phyloP scores from a whole-genome alignment of 495 filamentous ascomycete genomes.

The Lichenothelia convexa region DNA sequence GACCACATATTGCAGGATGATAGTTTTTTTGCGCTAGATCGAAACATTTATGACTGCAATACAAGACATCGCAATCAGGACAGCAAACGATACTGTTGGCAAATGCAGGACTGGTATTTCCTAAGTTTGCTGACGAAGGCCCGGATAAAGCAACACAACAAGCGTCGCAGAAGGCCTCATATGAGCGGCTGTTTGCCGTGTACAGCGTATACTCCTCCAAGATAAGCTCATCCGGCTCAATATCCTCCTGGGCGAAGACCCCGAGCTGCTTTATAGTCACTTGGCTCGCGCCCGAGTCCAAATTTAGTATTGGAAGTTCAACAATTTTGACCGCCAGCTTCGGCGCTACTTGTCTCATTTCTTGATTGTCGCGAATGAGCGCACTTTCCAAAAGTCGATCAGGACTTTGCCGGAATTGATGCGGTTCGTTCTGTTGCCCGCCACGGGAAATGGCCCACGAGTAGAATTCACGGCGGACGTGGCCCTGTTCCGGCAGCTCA shows the following conservation, averaged over 20 bases:
- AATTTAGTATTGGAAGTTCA: constrained; percentile 44
- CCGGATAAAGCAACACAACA: constrained; percentile 60
- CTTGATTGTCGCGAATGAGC: constrained; percentile 45
- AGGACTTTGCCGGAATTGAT: no score
- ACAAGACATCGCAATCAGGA: constrained; percentile 64
- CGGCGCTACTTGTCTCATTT: constrained; percentile 45
- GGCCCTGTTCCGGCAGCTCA: constrained; percentile 58
- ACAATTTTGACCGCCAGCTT: constrained; percentile 54
- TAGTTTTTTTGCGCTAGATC: constrained; percentile 53
- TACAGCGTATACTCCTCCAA: constrained; percentile 62
- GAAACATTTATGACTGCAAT: constrained; percentile 62
- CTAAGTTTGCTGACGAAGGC: constrained; percentile 24
- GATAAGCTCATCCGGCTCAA: constrained; percentile 56
- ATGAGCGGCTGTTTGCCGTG: constrained; percentile 63
- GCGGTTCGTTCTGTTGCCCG: constrained; percentile 69
- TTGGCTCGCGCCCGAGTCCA: background rate
- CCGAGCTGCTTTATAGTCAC: constrained; percentile 43
- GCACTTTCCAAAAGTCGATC: constrained; percentile 58
- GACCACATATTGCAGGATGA: constrained; percentile 72
- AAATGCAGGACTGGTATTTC: constrained; percentile 21
- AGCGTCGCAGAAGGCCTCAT: constrained; percentile 68
- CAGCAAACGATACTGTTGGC: constrained; percentile 29
- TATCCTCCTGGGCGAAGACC: constrained; percentile 70
- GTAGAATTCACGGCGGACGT: constrained; percentile 73
- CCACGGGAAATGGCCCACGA: no score